A percentile compares a stretch with the other conserved stretches of the same genome.
phyloP scores from a whole-genome alignment of 495 filamentous ascomycete genomes.

The Pyrenula massariospora region DNA sequence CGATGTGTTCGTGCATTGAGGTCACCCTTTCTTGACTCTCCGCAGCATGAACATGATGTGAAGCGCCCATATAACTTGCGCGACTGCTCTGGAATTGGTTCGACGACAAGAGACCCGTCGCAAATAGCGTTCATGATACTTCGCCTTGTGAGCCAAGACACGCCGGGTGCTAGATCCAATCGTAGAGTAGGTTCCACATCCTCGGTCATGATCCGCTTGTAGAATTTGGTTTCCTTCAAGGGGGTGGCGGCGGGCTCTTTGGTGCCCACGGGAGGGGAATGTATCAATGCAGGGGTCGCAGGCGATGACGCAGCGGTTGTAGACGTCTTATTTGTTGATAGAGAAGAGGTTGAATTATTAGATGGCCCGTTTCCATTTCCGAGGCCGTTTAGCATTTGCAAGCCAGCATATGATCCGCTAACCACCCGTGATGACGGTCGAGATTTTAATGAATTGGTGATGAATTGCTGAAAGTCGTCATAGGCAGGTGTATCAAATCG shows the following conservation, averaged over 20 bases:
- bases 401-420: slow-evolving; percentile 55
- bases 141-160: slow-evolving; percentile 85
- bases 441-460: slow-evolving; percentile 52
- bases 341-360: slow-evolving; percentile 4
- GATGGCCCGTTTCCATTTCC: slow-evolving; percentile 39
- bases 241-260: slow-evolving; percentile 25
- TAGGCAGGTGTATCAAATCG: slow-evolving; percentile 72
- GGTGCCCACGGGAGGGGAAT: slow-evolving; percentile 18
- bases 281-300: slow-evolving; percentile 23
- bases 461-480: slow-evolving; percentile 71
- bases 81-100: slow-evolving; percentile 57
- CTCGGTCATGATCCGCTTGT: slow-evolving; percentile 75
- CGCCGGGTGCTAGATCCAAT: slow-evolving; percentile 76
- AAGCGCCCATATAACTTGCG: slow-evolving; percentile 45
- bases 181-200: slow-evolving; percentile 91
- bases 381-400: slow-evolving; percentile 37
- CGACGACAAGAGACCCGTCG: slow-evolving; percentile 79
- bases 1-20: slow-evolving; percentile 69
- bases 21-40: slow-evolving; percentile 61
- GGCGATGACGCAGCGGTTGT: slow-evolving; percentile 32
- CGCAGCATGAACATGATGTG: slow-evolving; percentile 78
- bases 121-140: slow-evolving; percentile 71
- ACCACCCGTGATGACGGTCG: slow-evolving; percentile 49
- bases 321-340: slow-evolving; percentile 23
- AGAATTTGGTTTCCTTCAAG: slow-evolving; percentile 86